phyloP scores from a whole-genome alignment of 306 rosid species.

The Datisca glomerata region DNA sequence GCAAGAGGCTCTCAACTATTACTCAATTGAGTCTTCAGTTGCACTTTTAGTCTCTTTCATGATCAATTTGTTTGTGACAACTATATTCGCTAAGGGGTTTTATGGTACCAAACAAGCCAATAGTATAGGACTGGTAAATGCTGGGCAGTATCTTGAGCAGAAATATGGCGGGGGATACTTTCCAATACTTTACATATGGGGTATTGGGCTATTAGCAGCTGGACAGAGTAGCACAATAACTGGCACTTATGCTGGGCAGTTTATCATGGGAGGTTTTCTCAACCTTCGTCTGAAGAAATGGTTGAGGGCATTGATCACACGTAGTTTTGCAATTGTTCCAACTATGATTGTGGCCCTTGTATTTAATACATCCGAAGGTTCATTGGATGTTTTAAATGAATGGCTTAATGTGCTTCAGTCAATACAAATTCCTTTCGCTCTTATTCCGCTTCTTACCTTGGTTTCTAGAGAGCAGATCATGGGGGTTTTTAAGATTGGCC shows the following conservation, averaged over 20 bases:
- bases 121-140: constrained; percentile 75
- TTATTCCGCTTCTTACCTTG: constrained; percentile 85
- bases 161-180: constrained; percentile 83
- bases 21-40: constrained; percentile 70
- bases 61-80: constrained; percentile 77
- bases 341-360: constrained; percentile 77
- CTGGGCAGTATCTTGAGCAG: constrained; percentile 83
- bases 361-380: constrained; percentile 57
- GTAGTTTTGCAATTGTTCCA: constrained; percentile 81
- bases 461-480: constrained; percentile 86
- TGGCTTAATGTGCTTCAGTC: constrained; percentile 99
- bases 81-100: constrained; percentile 89
- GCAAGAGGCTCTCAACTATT: constrained; percentile 88
- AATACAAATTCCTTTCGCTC: constrained; percentile 91
- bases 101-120: constrained; percentile 65
- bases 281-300: constrained; percentile 85
- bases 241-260: constrained; percentile 97
- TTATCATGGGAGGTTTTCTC: constrained; percentile 94
- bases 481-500: constrained; percentile 83
- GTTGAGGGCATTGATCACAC: constrained; percentile 78
- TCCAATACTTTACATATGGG: constrained; percentile 93
- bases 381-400: constrained; percentile 75
- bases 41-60: constrained; percentile 74
- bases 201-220: constrained; percentile 81
- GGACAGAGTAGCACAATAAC: constrained; percentile 99